phyloP scores from a whole-genome alignment of 495 filamentous ascomycete species.

The Neurospora sp. region DNA sequence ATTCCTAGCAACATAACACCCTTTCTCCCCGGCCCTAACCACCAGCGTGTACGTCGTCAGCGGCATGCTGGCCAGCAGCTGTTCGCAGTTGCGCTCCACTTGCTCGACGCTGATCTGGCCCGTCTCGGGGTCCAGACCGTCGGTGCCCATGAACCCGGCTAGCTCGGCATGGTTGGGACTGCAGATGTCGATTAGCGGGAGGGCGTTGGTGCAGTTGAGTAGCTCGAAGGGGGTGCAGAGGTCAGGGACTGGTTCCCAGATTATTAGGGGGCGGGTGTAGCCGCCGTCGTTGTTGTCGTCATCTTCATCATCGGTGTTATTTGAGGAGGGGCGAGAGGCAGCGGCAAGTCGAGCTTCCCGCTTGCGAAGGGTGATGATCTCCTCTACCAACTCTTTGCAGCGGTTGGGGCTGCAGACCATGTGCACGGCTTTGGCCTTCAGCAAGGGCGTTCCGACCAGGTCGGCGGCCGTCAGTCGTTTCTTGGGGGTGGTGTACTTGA shows the following conservation, averaged over 20 bases:
- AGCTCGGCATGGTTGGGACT: slow-evolving; percentile 85
- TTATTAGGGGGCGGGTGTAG: slow-evolving; percentile 53
- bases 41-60: slow-evolving; percentile 45
- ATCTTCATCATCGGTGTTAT: slow-evolving; percentile 1
- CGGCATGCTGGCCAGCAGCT: slow-evolving; percentile 41
- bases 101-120: slow-evolving; percentile 40
- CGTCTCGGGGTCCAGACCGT: slow-evolving; percentile 34
- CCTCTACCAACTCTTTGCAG: slow-evolving; percentile 61
- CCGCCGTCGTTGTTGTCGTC: slow-evolving; percentile 4
- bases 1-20: slow-evolving; percentile 43
- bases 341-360: background rate
- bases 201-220: slow-evolving; percentile 57
- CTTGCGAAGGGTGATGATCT: slow-evolving; percentile 42
- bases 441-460: slow-evolving; percentile 36
- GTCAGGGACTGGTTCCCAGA: slow-evolving; percentile 95
- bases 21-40: slow-evolving; percentile 39
- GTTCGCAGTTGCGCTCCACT: slow-evolving; percentile 45
- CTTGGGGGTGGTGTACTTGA: slow-evolving; percentile 83
- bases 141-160: slow-evolving; percentile 61
- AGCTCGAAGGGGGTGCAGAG: slow-evolving; percentile 70
- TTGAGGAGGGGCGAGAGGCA: background rate
- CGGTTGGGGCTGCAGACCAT: slow-evolving; percentile 73
- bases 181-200: slow-evolving; percentile 70
- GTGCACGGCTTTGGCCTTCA: slow-evolving; percentile 70
- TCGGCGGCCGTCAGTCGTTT: slow-evolving; percentile 51